phyloP scores from a whole-genome alignment of 129 eudicot genomes.

The Scalesia atractyloides region DNA sequence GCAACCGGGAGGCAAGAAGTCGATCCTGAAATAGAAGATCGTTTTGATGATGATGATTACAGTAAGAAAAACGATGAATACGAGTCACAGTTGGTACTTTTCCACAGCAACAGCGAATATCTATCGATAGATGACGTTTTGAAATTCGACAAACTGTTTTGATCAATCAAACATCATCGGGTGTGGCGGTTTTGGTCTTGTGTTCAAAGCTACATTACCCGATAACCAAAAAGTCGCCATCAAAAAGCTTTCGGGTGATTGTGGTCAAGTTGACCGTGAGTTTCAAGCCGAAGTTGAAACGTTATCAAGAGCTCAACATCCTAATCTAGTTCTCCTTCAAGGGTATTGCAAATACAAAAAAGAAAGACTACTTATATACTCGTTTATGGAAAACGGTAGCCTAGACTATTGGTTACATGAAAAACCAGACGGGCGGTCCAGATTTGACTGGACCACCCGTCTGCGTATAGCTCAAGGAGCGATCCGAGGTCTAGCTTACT shows the following conservation, averaged over 20 bases:
- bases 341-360: slow-evolving; percentile 65
- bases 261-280: slow-evolving; percentile 66
- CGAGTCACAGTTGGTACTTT: slow-evolving; percentile 56
- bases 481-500: slow-evolving; percentile 63
- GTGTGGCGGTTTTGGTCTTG: slow-evolving; percentile 82
- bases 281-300: slow-evolving; percentile 79
- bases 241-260: slow-evolving; percentile 70
- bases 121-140: slow-evolving; percentile 57
- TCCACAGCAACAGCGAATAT: slow-evolving; percentile 40
- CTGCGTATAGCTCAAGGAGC: slow-evolving; percentile 64
- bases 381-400: slow-evolving; percentile 79
- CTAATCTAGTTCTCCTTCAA: slow-evolving; percentile 72
- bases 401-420: slow-evolving; percentile 82
- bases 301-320: slow-evolving; percentile 69
- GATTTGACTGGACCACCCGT: slow-evolving; percentile 63
- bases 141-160: slow-evolving; percentile 59
- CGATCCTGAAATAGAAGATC: slow-evolving; percentile 46
- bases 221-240: slow-evolving; percentile 64
- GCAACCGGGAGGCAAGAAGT: slow-evolving; percentile 39
- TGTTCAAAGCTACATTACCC: slow-evolving; percentile 62
- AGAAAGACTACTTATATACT: slow-evolving; percentile 64
- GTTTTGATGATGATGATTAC: slow-evolving; percentile 24
- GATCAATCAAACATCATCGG: slow-evolving; percentile 78
- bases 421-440: slow-evolving; percentile 62
- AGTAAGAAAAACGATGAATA: slow-evolving; percentile 32